Evolutionary conservation across 1,284 basidiomycete species (phyloP), one percentile per base, ranked within the genome.

Genomic region (Pascua sp.): DNA sequence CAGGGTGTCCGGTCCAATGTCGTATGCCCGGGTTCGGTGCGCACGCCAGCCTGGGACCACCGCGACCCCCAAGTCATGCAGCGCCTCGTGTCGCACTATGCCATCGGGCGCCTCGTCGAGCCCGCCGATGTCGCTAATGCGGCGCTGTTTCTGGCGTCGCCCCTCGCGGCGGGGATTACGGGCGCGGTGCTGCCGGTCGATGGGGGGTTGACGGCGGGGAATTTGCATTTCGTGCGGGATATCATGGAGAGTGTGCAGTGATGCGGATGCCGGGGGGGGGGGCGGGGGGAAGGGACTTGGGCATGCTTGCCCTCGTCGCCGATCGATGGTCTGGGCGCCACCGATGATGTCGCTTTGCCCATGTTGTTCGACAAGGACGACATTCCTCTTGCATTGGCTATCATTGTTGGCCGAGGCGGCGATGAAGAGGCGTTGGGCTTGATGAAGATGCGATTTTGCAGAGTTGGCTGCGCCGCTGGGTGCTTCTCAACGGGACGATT

Each of bases 181-280:
- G 47, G 47, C 38, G 47, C 47, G 38, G 36, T 49, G 9, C 11
- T 49, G 4, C 47, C 47, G 3, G 47, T 49, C 16, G 47, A 49
- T 11, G 47, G 47, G 3, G 47, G 47, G n/a, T 39, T 49, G 37
- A 49, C 24, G 38, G 47, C 47, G 11, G 47, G 47, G 16, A 49
- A 49, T 39, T 7, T 49, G 38, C 47, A 37, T 16, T 49, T 49
- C 47, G 38, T 49, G 38, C 37, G 47, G 37, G 47, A 49, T 16
- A 40, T 49, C 11, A 49, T 49, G 16, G 47, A 39, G 10, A 39
- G 16, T 11, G 47, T 7, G 24, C 24, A 32, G 24, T 32, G 24
- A 32, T 3, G 24, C 24, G 4, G 4, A 32, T 32, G 24, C 24
- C 24, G 24, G 24, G 24, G 24, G 7, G 4, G 24, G 24, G n/a